A percentile compares a stretch with the other conserved stretches of the same genome.
Evolutionary conservation across 257 asterid genomes (phyloP).

Genomic region (Anisodus tanguticus): DNA sequence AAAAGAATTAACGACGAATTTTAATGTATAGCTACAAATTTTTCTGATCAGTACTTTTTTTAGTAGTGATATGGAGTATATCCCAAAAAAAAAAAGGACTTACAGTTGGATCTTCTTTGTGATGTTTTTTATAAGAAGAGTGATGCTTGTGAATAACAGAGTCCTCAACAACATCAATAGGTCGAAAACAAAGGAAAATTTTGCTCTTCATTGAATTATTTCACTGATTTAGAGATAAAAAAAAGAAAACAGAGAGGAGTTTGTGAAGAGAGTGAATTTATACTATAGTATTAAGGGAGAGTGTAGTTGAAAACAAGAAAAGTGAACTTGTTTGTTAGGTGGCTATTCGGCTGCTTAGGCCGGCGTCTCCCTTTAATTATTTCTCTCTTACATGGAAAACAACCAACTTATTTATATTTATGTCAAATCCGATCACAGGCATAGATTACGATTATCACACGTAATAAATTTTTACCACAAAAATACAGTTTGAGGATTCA

Average conservation of each 20-base stretch:
- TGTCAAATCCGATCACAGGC: neutral
- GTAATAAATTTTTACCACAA: neutral
- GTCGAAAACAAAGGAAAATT: neutral
- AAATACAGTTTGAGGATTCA: too few relatives aligned
- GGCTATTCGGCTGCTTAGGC: neutral
- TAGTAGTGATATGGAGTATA: neutral
- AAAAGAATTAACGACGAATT: neutral
- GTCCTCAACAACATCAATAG: neutral
- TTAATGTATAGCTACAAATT: neutral
- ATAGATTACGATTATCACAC: neutral
- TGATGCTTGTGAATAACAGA: neutral
- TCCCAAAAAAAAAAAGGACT: neutral
- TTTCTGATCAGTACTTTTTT: neutral
- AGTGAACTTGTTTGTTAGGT: neutral
- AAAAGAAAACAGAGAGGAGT: neutral
- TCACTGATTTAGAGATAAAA: neutral
- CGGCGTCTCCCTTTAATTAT: neutral
- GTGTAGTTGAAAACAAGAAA: constrained; percentile 20
- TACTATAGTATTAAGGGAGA: neutral
- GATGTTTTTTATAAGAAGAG: neutral
- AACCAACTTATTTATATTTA: neutral
- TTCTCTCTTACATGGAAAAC: neutral
- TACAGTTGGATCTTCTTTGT: neutral
- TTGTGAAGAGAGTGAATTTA: neutral
- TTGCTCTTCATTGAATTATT: constrained; percentile 18